Conservation (phyloP, 305 asterid genomes). For the Fraxinus baroniana region DNA sequence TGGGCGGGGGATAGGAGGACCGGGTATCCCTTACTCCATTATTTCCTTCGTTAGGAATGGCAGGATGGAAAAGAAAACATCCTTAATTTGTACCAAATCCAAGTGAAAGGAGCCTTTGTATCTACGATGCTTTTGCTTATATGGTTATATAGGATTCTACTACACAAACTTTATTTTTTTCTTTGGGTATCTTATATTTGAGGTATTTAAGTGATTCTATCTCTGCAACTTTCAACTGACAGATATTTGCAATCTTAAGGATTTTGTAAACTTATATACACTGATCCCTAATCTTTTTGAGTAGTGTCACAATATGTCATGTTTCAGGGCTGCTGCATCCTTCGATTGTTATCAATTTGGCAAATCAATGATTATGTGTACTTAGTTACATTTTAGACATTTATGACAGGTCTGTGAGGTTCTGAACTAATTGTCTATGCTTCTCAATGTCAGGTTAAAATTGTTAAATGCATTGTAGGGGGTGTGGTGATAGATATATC, state of each 20-base stretch:
- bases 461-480: constrained; percentile 76
- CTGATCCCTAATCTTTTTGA: neutral
- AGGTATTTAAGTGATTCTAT: neutral
- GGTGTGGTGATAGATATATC: constrained; percentile 79
- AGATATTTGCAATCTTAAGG: neutral
- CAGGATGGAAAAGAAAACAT: neutral
- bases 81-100: neutral
- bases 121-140: neutral
- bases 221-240: neutral
- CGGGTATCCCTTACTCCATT: too few species aligned
- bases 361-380: neutral
- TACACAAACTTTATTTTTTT: neutral
- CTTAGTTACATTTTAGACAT: neutral
- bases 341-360: neutral
- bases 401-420: neutral
- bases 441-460: constrained; percentile 74
- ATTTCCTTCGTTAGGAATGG: neutral
- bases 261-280: neutral
- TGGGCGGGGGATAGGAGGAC: too few species aligned
- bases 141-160: neutral
- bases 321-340: neutral
- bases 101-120: neutral
- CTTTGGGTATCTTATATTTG: neutral
- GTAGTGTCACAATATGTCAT: neutral
- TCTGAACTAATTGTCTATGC: constrained; percentile 25